Evolutionary conservation across 2,329 filamentous ascomycete genomes (phyloP), one percentile per base, ranked within the genome.

Genomic region (Monosporascus sp.): DNA sequence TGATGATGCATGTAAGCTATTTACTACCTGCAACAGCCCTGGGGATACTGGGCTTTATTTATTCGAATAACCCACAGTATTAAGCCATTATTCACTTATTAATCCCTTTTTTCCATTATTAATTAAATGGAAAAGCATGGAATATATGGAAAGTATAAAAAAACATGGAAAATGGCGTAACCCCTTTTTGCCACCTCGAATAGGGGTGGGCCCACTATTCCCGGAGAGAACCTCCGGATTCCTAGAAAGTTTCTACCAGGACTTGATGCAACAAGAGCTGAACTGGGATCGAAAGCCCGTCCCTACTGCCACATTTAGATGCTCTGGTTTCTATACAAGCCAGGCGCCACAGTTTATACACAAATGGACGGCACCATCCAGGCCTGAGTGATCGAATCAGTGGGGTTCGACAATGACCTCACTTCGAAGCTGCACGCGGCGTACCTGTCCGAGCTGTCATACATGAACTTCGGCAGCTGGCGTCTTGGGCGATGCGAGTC

Each of bases 251-350:
- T 39, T 39, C 15, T 39, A 39, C 7, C 15, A 18, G 14, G 37
- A 39, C 15, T 11, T 5, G 14, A 14, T 39, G 37, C 37, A 39
- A 39, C 37, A 39, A 39, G 37, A n/a, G 2, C 14, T 17, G 15
- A 18, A 15, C 37, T 14, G 37, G 15, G 17, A 39, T 18, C 37
- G n/a, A 39, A 15, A 39, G 14, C n/a, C 37, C 7, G 37, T 39
- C 6, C 37, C 38, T 1, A 43, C 20, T n/a, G 20, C 37, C 17
- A 51, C 45, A 8, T 55, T 48, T 36, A 18, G 20, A 54, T 54
- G 54, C 41, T 54, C 6, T 56, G 54, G 54, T 27, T 53, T 22
- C 20, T 54, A 25, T 56, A 45, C 35, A 56, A 51, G 24, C 54
- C 51, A 2, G 54, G 54, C 0, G 35, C 35, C 18, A 56, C 51